Base-by-base conservation (phyloP, 805 yeast species). In the Candida adriatica region DNA sequence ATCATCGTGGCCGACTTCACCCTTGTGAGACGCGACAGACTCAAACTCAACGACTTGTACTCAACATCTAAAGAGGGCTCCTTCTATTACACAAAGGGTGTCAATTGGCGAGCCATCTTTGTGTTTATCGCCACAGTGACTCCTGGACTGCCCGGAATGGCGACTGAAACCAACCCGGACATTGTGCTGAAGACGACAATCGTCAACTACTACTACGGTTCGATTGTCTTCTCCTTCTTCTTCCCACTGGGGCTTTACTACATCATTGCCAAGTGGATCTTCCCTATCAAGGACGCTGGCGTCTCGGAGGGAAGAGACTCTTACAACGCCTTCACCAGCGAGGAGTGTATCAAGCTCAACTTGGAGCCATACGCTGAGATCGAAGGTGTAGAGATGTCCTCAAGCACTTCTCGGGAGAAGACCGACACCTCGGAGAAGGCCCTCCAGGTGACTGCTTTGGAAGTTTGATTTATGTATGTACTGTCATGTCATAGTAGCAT, bases 111-210 rank as follows among this genome's bases (percentile, higher is more conserved):
- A 36, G 51, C 51, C 10, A 13, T 57, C 5, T 25, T 46, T 27
- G 51, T 48, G 2, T 58, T 55, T 41, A 8, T 48, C 18, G 50
- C 56, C 2, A 23, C 54, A 13, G 48, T 56, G 20, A 51, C 51
- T n/a, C 66, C 65, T 4, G 61, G 61, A 13, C 38, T 62, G 8
- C 67, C 68, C 1, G 67, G 68, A 6, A 39, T 61, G 38, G 57
- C 58, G 8, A 36, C 53, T 13, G 49, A 46, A 16, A 58, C 61
- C 4, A 51, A 51, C 29, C 31, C 57, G 1, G 36, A 26, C 13
- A 43, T 56, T 17, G 14, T 20, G 1, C 31, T 57, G 21, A 41
- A 41, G 26, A 34, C 43, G 1, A 45, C 49, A 3, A 50, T 55
- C 27, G 24, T 41, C 14, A 45, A 56, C 33, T 50, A 47, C 18